Conservation (phyloP, 352 stramenopile species). For the Phytopythium vexans region DNA sequence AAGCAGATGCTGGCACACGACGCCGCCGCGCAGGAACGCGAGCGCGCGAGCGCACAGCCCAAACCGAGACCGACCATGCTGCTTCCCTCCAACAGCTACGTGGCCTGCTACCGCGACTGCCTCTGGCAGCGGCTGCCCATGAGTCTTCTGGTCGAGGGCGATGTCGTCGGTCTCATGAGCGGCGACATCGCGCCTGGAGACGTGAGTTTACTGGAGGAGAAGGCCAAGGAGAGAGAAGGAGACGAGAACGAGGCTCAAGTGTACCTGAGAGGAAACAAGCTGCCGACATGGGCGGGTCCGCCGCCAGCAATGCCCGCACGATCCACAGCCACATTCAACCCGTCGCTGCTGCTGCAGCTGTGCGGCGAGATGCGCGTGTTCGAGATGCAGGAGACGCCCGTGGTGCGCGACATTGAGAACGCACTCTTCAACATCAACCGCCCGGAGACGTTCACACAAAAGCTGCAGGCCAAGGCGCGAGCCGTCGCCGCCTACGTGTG, state of each 20-base stretch:
- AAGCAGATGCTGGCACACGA: slow-evolving; percentile 42
- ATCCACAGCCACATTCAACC: slow-evolving; percentile 76
- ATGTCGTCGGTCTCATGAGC: slow-evolving; percentile 81
- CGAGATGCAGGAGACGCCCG: slow-evolving; percentile 79
- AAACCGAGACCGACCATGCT: slow-evolving; percentile 36
- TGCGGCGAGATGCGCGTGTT: slow-evolving; percentile 88
- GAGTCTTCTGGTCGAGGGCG: slow-evolving; percentile 80
- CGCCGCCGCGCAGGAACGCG: neutral
- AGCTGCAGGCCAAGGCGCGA: slow-evolving; percentile 58
- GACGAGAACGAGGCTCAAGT: slow-evolving; percentile 2
- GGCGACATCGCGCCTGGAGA: slow-evolving; percentile 72
- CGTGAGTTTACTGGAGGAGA: slow-evolving; percentile 38
- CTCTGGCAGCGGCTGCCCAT: slow-evolving; percentile 81
- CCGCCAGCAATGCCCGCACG: slow-evolving; percentile 21
- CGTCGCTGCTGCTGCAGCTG: slow-evolving; percentile 64
- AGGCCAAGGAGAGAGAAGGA: neutral
- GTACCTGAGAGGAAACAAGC: slow-evolving; percentile 56
- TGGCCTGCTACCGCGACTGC: slow-evolving; percentile 75
- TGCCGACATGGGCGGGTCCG: slow-evolving; percentile 47
- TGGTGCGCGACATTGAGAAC: slow-evolving; percentile 75
- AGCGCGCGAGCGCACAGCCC: slow-evolving; percentile 5
- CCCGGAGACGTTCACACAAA: slow-evolving; percentile 72
- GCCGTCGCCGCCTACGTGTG: slow-evolving; percentile 59
- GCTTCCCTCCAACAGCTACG: slow-evolving; percentile 74
- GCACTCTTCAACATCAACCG: slow-evolving; percentile 73